Evolutionary conservation across 192 early-diverging fungal species (phyloP).

Genomic region (Coemansia sp.): DNA sequence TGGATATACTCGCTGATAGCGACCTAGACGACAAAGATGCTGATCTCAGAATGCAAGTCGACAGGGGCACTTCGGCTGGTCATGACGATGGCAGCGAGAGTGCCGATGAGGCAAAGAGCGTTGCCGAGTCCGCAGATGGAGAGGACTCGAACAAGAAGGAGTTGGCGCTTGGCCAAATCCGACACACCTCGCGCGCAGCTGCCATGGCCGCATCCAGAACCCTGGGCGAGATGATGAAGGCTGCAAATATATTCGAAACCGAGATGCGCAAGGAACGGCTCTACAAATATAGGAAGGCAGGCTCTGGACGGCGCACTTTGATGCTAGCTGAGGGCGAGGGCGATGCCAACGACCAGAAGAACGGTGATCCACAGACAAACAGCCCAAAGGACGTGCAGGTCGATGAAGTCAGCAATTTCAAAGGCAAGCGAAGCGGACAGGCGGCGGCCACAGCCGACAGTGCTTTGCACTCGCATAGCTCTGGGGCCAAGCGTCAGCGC

Average conservation of each 20-base stretch:
- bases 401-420: neutral
- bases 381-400: neutral
- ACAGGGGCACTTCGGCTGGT: neutral
- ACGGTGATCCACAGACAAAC: neutral
- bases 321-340: slow-evolving; percentile 37
- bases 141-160: neutral
- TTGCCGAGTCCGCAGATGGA: slow-evolving; percentile 29
- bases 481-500: slow-evolving; percentile 7
- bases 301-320: slow-evolving; percentile 25
- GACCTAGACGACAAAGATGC: slow-evolving; percentile 19
- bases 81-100: slow-evolving; percentile 20
- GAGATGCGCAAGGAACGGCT: slow-evolving; percentile 58
- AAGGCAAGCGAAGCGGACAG: slow-evolving; percentile 29
- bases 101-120: slow-evolving; percentile 27
- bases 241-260: slow-evolving; percentile 56
- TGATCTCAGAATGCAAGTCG: neutral
- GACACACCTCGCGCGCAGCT: slow-evolving; percentile 54
- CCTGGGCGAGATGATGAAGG: slow-evolving; percentile 55
- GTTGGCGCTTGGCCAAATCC: slow-evolving; percentile 22
- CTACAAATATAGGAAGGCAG: slow-evolving; percentile 33
- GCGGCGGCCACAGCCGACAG: neutral
- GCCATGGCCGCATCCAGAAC: slow-evolving; percentile 51
- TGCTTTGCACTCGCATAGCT: neutral
- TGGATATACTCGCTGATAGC: slow-evolving; percentile 47
- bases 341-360: slow-evolving; percentile 17